Percentiles rank a stretch among this genome's conserved stretches.
These are phyloP conservation scores for Euphrasia confusa DNA, from an alignment of 257 asterid genomes.

Conservation along the genomic window DNA sequence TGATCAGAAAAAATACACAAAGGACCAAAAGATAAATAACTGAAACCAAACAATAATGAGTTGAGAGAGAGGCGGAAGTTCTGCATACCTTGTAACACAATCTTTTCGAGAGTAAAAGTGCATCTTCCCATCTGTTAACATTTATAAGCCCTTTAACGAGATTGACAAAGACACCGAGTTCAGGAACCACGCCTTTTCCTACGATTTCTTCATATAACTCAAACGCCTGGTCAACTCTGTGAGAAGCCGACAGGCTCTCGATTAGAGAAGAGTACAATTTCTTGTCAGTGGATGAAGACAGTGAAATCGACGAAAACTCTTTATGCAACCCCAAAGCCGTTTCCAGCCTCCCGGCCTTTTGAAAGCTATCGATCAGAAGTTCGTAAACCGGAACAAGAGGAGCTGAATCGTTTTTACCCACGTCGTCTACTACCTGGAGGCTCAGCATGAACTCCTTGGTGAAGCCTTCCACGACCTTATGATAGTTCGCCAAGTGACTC, in stretches of 20 bases:
- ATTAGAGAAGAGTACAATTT: constrained; percentile 55
- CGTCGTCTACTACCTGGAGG: constrained; percentile 64
- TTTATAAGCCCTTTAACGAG: constrained; percentile 66
- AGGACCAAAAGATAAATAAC: neutral
- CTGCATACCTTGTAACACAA: constrained; percentile 58
- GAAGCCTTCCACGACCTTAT: constrained; percentile 76
- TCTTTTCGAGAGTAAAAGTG: constrained; percentile 65
- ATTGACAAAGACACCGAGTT: constrained; percentile 46
- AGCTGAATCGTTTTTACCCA: constrained; percentile 36
- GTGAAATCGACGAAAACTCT: constrained; percentile 41
- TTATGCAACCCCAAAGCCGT: constrained; percentile 64
- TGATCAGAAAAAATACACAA: constrained; percentile 7
- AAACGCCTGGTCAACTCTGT: constrained; percentile 63
- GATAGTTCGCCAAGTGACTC: constrained; percentile 50
- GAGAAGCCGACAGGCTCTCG: constrained; percentile 42
- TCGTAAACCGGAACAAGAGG: constrained; percentile 63
- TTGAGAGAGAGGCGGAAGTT: constrained; percentile 13
- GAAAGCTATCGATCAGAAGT: constrained; percentile 68
- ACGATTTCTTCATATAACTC: constrained; percentile 53
- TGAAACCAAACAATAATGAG: constrained; percentile 3
- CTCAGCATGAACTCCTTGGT: constrained; percentile 61
- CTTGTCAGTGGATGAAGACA: constrained; percentile 31
- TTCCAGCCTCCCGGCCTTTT: constrained; percentile 73
- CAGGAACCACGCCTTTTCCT: constrained; percentile 57
- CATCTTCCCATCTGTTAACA: constrained; percentile 65